Evolutionary conservation across 345 rosid species (phyloP).

Genomic region (Citrus trifoliata): DNA sequence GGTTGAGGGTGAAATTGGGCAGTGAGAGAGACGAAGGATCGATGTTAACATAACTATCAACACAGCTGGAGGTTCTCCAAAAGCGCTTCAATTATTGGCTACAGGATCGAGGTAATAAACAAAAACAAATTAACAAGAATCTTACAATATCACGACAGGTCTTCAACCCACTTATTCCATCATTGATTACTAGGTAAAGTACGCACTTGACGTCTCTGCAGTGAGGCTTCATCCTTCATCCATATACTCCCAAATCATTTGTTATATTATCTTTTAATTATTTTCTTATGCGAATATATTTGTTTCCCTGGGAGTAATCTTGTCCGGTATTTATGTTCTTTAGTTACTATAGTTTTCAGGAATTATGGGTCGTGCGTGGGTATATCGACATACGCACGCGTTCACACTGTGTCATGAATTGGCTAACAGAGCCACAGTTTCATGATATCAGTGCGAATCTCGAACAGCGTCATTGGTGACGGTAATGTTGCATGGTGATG

Average conservation of each 20-base stretch:
- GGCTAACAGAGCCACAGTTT: too few species aligned
- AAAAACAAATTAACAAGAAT: slow-evolving; percentile 3
- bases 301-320: too few species aligned
- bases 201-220: background rate
- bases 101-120: slow-evolving; percentile 3
- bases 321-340: too few species aligned
- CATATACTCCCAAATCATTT: background rate
- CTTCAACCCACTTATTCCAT: slow-evolving; percentile 4
- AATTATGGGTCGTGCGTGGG: too few species aligned
- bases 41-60: background rate
- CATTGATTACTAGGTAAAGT: background rate
- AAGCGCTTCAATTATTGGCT: slow-evolving; percentile 46
- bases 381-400: too few species aligned
- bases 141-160: slow-evolving; percentile 21
- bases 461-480: background rate
- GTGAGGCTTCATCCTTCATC: background rate
- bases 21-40: too few species aligned
- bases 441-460: background rate
- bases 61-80: slow-evolving; percentile 51
- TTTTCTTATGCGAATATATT: background rate
- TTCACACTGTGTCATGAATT: too few species aligned
- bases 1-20: slow-evolving; percentile 3
- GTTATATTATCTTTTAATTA: background rate
- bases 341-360: too few species aligned
- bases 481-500: background rate